Percentiles rank a stretch among this genome's conserved stretches.
phyloP scores from a whole-genome alignment of 140 eudicot genomes.

The Oenanthe javanica region DNA sequence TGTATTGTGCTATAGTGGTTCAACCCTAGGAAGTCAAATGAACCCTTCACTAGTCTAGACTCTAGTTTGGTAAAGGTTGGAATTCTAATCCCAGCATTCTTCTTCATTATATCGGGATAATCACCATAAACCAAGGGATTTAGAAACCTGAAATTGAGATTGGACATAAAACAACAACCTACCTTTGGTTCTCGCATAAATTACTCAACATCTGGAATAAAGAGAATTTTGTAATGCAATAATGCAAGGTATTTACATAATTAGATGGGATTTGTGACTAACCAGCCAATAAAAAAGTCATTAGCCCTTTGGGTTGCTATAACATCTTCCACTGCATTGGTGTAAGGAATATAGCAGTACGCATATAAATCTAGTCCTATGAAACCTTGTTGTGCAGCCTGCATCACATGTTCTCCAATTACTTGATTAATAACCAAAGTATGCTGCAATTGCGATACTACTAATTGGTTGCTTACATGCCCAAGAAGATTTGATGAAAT shows the following conservation, averaged over 20 bases:
- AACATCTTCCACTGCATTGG: conserved; percentile 27
- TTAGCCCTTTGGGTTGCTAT: conserved; percentile 34
- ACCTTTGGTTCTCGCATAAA: neutral
- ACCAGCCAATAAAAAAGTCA: conserved; percentile 37
- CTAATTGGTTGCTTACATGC: neutral
- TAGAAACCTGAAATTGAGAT: conserved; percentile 16
- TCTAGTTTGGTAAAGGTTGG: neutral
- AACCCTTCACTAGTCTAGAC: conserved; percentile 3
- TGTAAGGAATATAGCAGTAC: conserved; percentile 22
- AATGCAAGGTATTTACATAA: neutral
- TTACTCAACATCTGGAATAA: neutral
- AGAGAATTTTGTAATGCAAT: neutral
- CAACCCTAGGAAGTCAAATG: conserved; percentile 10
- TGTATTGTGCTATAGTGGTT: conserved; percentile 25
- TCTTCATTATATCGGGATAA: neutral
- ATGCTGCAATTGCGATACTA: neutral
- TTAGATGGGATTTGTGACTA: conserved; percentile 6
- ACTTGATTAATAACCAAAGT: neutral
- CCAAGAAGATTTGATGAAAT: neutral
- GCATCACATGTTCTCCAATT: conserved; percentile 13
- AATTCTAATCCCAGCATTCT: neutral
- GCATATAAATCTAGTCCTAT: conserved; percentile 31
- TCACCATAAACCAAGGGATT: conserved; percentile 3
- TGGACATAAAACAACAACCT: neutral
- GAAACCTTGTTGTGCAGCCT: conserved; percentile 30